phyloP scores from a whole-genome alignment of 192 early-diverging fungal species.

The Coemansia sp. region DNA sequence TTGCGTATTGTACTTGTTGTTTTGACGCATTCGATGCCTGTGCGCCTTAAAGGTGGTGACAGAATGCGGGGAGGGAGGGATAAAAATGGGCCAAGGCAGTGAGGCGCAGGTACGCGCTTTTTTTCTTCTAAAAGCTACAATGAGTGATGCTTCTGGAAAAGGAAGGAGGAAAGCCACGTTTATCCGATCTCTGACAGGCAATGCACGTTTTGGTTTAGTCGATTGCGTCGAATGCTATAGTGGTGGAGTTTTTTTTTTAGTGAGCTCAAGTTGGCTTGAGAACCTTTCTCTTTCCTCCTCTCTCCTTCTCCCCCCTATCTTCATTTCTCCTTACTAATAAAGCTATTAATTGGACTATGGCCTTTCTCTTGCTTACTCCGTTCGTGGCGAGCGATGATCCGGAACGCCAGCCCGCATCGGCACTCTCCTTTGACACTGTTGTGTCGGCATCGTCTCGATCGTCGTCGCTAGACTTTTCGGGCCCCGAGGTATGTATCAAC shows the following conservation, averaged over 20 bases:
- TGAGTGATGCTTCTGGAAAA: neutral
- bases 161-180: neutral
- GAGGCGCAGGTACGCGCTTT: constrained; percentile 1
- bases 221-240: neutral
- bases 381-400: constrained; percentile 5
- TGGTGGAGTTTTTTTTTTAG: neutral
- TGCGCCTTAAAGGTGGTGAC: neutral
- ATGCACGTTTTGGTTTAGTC: neutral
- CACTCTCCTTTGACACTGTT: neutral
- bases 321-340: neutral
- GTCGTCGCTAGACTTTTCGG: neutral
- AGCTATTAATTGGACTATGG: constrained; percentile 10
- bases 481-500: neutral
- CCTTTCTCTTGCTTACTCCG: constrained; percentile 43
- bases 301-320: neutral
- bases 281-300: neutral
- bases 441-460: neutral
- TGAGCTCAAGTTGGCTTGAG: neutral
- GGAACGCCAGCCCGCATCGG: neutral
- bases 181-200: constrained; percentile 1
- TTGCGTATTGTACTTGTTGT: neutral
- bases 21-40: neutral
- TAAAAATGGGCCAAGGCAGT: neutral
- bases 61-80: constrained; percentile 1
- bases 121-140: neutral